A percentile compares a stretch with the other conserved stretches of the same genome.
These are phyloP conservation scores for Ceratobasidium sp. DNA, from an alignment of 1,284 basidiomycete species.

Conservation along the genomic window DNA sequence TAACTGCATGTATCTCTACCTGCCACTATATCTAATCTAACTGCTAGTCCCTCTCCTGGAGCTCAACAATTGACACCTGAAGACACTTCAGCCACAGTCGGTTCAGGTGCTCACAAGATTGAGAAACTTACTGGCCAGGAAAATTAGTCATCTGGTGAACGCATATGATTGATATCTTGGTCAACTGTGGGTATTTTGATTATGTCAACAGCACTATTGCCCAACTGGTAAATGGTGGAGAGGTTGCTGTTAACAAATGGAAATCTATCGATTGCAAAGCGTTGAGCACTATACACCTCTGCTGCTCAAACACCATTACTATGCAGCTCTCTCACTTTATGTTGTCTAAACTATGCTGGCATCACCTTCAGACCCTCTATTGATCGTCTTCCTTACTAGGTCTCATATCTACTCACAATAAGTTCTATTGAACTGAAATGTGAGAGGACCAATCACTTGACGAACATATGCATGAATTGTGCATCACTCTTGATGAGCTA, in stretches of 20 bases:
- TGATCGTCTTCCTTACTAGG: not conserved
- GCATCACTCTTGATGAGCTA: not conserved
- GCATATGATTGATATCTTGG: not conserved
- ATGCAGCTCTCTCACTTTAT: not conserved
- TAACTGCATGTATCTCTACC: too few relatives aligned
- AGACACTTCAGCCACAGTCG: not conserved
- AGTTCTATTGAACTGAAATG: not conserved
- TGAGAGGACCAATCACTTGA: not conserved
- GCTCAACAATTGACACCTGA: too few relatives aligned
- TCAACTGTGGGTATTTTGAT: not conserved
- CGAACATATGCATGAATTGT: not conserved
- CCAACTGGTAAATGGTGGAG: not conserved
- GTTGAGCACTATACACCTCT: not conserved
- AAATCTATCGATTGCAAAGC: not conserved
- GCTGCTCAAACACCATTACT: not conserved
- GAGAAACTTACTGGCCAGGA: not conserved
- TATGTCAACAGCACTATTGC: not conserved
- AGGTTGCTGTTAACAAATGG: not conserved
- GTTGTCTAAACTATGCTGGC: not conserved
- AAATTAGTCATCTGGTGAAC: not conserved
- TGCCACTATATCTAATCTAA: too few relatives aligned
- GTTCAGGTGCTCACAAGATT: not conserved
- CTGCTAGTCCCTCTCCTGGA: too few relatives aligned
- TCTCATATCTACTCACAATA: not conserved
- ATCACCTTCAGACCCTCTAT: not conserved